Percentiles rank a stretch among this genome's conserved stretches.
phyloP scores from a whole-genome alignment of 345 rosid genomes.

The Hypericum perforatum region DNA sequence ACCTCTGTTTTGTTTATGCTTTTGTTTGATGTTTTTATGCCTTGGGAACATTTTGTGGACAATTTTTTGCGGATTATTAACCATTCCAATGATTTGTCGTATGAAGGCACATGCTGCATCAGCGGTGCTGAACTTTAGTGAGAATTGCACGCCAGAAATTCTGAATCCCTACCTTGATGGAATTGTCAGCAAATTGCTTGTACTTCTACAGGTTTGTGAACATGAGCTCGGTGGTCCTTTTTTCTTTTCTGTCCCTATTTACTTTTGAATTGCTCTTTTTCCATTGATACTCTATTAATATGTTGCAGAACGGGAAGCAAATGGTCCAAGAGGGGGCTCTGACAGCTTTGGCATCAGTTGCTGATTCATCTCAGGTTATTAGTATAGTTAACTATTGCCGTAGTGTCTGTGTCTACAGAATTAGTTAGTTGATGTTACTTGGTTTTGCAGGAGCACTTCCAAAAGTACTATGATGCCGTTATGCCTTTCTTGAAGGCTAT shows the following conservation, averaged over 20 bases:
- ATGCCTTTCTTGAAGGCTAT: constrained; percentile 95
- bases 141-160: constrained; percentile 95
- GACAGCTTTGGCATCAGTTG: constrained; percentile 98
- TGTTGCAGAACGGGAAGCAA: constrained; percentile 84
- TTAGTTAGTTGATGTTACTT: constrained; percentile 10
- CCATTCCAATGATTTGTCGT: constrained; percentile 13
- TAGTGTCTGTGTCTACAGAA: background rate
- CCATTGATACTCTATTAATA: background rate
- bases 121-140: constrained; percentile 96
- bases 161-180: constrained; percentile 81
- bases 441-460: constrained; percentile 77
- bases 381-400: background rate
- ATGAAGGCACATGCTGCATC: constrained; percentile 98
- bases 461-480: constrained; percentile 93
- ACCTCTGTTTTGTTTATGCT: background rate
- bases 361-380: constrained; percentile 95
- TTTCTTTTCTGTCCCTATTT: background rate
- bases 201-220: constrained; percentile 67
- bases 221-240: background rate
- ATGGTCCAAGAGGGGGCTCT: constrained; percentile 99
- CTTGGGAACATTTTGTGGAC: background rate
- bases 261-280: too few species aligned
- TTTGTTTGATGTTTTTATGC: background rate
- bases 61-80: constrained; percentile 1
- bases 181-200: constrained; percentile 89